Evolutionary conservation across 2,329 filamentous ascomycete genomes (phyloP).

Genomic region (Mariannaea elegans): DNA sequence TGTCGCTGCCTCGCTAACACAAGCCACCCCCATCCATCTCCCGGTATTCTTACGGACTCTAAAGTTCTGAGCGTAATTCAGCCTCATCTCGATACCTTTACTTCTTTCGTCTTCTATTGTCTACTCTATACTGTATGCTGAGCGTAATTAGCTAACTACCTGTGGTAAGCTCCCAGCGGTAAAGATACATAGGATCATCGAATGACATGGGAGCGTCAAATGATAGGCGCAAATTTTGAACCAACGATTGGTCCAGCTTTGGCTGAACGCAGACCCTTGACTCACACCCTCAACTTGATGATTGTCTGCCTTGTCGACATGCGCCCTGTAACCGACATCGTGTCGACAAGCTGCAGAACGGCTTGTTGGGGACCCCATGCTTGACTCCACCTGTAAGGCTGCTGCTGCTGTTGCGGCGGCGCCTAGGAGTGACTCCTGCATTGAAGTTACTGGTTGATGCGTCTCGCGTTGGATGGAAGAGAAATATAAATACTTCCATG

Average conservation of each 20-base stretch:
- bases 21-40: neutral
- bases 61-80: neutral
- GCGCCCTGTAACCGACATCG: constrained; percentile 37
- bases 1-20: constrained; percentile 8
- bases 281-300: too few species aligned
- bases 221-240: too few species aligned
- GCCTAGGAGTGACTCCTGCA: neutral
- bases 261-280: neutral
- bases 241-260: too few species aligned
- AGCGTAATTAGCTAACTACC: too few species aligned
- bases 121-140: too few species aligned
- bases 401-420: too few species aligned
- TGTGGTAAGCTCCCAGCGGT: too few species aligned
- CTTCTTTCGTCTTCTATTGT: neutral
- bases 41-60: neutral
- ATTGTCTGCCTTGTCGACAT: neutral
- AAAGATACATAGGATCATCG: too few species aligned
- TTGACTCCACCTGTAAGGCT: constrained; percentile 33
- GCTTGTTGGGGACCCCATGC: too few species aligned
- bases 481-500: neutral
- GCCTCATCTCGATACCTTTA: neutral
- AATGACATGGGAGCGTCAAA: too few species aligned
- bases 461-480: neutral
- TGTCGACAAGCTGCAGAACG: neutral
- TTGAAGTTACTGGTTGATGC: neutral